phyloP scores from a whole-genome alignment of 225 moss, liverwort and hornwort species.

The Pseudisothecium myosuroides region DNA sequence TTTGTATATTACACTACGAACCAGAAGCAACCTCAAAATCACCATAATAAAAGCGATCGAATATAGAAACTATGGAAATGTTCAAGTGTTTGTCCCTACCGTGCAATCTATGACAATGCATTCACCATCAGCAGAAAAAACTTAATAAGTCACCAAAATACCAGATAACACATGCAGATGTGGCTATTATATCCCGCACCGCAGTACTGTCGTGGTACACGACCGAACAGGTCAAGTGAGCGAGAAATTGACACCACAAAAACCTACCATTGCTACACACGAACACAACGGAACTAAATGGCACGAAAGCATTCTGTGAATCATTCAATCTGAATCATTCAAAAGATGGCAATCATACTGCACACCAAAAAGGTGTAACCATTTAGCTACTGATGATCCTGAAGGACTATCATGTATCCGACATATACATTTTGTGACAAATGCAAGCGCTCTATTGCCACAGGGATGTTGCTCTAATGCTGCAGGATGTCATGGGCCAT shows the following conservation, averaged over 20 bases:
- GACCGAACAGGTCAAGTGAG: not conserved
- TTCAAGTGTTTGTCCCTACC: not conserved
- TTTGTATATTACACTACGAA: slow-evolving; percentile 2
- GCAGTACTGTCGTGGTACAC: not conserved
- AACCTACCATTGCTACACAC: not conserved
- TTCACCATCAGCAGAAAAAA: not conserved
- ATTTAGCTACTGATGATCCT: not conserved
- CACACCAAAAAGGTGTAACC: not conserved
- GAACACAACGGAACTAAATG: not conserved
- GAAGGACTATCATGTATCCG: not conserved
- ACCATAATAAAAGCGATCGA: not conserved
- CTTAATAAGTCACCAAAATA: not conserved
- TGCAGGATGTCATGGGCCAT: not conserved
- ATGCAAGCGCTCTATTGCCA: not conserved
- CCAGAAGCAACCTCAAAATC: not conserved
- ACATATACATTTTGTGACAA: not conserved
- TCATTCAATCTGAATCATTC: not conserved
- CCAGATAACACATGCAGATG: not conserved
- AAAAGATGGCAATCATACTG: not conserved
- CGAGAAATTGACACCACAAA: not conserved
- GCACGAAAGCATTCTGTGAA: not conserved
- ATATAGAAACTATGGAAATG: not conserved
- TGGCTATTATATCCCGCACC: not conserved
- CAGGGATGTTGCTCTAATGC: not conserved
- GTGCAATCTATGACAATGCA: not conserved